Conservation (phyloP, 768 basidiomycete genomes). For the Psilocybe subaeruginosa region DNA sequence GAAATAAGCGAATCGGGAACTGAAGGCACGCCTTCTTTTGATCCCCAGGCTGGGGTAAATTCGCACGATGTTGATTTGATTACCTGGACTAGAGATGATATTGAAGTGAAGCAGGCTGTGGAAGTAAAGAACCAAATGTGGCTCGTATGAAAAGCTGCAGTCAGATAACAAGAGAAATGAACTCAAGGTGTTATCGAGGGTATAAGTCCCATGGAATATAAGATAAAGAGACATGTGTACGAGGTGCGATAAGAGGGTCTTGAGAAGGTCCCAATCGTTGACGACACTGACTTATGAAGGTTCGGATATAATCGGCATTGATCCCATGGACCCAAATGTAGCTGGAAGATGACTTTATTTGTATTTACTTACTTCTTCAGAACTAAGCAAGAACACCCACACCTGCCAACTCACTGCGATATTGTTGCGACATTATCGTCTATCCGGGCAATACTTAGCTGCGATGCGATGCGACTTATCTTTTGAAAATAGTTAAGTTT, state of each 20-base stretch:
- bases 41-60: conserved; percentile 7
- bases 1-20: conserved; percentile 10
- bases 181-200: not conserved
- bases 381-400: conserved; percentile 20
- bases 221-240: not conserved
- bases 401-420: conserved; percentile 9
- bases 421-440: not conserved
- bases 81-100: not conserved
- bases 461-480: too few species aligned
- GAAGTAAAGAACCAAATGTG: not conserved
- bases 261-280: not conserved
- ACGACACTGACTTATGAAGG: not conserved
- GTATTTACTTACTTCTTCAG: conserved; percentile 18
- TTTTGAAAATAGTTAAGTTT: too few species aligned
- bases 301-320: not conserved
- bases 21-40: not conserved
- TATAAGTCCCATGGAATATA: not conserved
- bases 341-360: conserved; percentile 7
- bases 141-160: not conserved
- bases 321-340: not conserved
- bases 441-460: too few species aligned
- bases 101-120: not conserved
- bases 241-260: not conserved
- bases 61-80: conserved; percentile 1
- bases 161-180: not conserved